Evolutionary conservation across 2,329 filamentous ascomycete genomes (phyloP), one percentile per base, ranked within the genome.

Genomic region (Ploettnerulaceae sp.): DNA sequence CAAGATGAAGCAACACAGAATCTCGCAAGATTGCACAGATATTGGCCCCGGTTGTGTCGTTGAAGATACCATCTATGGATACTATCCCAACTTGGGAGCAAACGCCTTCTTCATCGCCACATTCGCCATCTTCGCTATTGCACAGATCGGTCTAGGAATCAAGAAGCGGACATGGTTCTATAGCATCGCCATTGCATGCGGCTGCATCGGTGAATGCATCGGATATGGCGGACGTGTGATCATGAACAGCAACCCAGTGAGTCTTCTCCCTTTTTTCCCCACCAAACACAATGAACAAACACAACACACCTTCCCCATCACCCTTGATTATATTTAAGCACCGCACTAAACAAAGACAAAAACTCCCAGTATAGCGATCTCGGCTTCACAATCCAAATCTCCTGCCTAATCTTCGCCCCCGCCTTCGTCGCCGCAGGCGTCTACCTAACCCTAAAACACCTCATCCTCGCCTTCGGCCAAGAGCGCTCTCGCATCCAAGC

Each of bases 381-480:
- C 4, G 58, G 49, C 9, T 61, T 58, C 65, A 66, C 79, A 63
- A 71, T 76, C 33, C 75, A 82, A 54, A 76, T 76, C 22, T 51
- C 47, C 28, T 59, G 55, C 37, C 31, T 59, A 1, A 55, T 54
- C 17, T 49, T 59, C 35, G 37, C 52, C 2, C 57, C 59, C 5
- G 77, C 77, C 24, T 72, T 82, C 49, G 68, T 81, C 62, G 79
- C 77, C 65, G 76, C 78, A 49, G 73, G 44, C 58, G 73, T 82
- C 62, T 83, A 83, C 67, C 70, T 83, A 20, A 81, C 76, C 3
- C 73, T 83, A 49, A 51, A 53, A 26, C 48, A 54, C 28, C 28
- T 60, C 20, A 46, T 56, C 15, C 40, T 49, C 7, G 43, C 47
- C 7, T 58, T 58, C 18, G 54, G 54, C 22, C 12, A 51, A 47